These are phyloP conservation scores for Kluyveromyces wickerhamii DNA, from an alignment of 805 yeast species.

Conservation along the genomic window DNA sequence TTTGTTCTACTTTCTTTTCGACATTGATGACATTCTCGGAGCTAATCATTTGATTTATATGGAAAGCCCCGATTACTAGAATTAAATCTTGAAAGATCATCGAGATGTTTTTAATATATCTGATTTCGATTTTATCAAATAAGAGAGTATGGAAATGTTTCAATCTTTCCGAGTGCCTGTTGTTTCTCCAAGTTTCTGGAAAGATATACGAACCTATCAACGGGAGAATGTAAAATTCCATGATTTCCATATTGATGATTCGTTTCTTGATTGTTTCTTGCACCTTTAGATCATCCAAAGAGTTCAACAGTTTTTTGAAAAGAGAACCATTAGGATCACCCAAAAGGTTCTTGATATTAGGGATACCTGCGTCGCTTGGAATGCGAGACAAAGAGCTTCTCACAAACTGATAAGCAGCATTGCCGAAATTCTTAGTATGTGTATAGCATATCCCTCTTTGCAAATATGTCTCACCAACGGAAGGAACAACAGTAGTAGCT, in stretches of 20 bases:
- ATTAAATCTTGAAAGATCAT: constrained; percentile 20
- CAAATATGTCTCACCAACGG: constrained; percentile 51
- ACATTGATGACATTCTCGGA: too few species aligned
- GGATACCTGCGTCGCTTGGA: constrained; percentile 39
- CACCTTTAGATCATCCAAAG: constrained; percentile 14
- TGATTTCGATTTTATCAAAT: constrained; percentile 19
- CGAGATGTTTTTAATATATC: constrained; percentile 21
- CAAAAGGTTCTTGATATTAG: constrained; percentile 35
- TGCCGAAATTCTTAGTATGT: constrained; percentile 20
- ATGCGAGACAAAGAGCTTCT: constrained; percentile 50
- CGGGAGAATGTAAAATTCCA: constrained; percentile 25
- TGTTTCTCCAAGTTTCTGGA: constrained; percentile 19
- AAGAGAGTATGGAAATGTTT: constrained; percentile 14
- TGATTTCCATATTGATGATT: constrained; percentile 26
- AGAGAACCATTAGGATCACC: constrained; percentile 30
- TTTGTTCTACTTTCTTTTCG: too few species aligned
- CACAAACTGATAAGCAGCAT: constrained; percentile 26
- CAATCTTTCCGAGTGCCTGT: constrained; percentile 5
- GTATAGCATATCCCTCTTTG: constrained; percentile 24
- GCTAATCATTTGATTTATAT: constrained; percentile 8
- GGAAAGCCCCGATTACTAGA: constrained; percentile 23
- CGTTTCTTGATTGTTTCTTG: constrained; percentile 20
- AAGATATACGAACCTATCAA: constrained; percentile 21
- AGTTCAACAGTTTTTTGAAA: constrained; percentile 18
- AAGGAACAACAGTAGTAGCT: constrained; percentile 53